Percentiles rank a stretch among this genome's conserved stretches.
Conservation (phyloP, 78 protist genomes). For the Tieghemostelium lacteum region DNA sequence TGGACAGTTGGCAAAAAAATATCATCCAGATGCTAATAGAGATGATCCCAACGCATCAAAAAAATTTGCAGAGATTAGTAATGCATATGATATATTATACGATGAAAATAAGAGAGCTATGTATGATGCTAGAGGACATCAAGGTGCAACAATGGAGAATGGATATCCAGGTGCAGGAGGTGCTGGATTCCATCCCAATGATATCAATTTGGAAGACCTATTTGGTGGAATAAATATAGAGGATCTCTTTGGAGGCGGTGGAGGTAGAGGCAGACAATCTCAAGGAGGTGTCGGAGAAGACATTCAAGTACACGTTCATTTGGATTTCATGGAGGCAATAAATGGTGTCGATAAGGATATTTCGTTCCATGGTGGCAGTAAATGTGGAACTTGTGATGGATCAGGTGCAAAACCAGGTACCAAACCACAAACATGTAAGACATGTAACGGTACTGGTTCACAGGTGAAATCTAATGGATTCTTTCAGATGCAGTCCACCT, state of each 20-base stretch:
- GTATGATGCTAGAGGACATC: conserved; percentile 82
- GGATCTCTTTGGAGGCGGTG: conserved; percentile 52
- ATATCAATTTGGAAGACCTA: conserved; percentile 24
- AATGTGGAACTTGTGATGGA: conserved; percentile 84
- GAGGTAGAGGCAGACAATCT: conserved; percentile 28
- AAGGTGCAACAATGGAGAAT: conserved; percentile 61
- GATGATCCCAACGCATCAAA: conserved; percentile 67
- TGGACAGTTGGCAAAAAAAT: conserved; percentile 64
- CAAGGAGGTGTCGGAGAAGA: conserved; percentile 65
- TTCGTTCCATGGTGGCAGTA: conserved; percentile 25
- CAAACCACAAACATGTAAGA: conserved; percentile 19
- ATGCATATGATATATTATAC: conserved; percentile 70
- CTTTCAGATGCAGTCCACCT: conserved; percentile 61
- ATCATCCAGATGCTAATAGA: conserved; percentile 79
- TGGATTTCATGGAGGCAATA: conserved; percentile 88
- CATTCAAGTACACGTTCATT: conserved; percentile 29
- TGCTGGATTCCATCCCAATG: conserved; percentile 34
- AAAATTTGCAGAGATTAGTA: conserved; percentile 69
- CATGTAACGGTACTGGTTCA: conserved; percentile 50
- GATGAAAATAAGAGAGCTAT: conserved; percentile 75
- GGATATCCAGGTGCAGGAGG: conserved; percentile 31
- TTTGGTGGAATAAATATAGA: conserved; percentile 31
- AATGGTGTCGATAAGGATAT: conserved; percentile 73
- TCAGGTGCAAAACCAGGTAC: conserved; percentile 74
- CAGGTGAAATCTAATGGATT: conserved; percentile 52